Percentiles rank a stretch among this genome's conserved stretches.
Evolutionary conservation across 106 monocot genomes (phyloP).

Genomic region (Gastrodia elata): DNA sequence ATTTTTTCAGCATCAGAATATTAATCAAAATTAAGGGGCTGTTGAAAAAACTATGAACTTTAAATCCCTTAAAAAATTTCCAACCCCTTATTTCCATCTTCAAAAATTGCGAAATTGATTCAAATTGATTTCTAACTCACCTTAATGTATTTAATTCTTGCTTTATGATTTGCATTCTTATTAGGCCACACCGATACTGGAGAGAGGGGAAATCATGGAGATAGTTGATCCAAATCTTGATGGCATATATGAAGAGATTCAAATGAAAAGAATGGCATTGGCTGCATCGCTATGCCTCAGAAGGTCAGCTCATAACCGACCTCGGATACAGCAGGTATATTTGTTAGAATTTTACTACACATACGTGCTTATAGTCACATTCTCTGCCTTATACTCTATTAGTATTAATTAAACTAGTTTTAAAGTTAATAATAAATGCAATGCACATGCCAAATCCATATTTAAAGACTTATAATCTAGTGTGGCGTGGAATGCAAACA

Average conservation of each 20-base stretch:
- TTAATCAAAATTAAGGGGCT: too few species aligned
- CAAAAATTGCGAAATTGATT: neutral
- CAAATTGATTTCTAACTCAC: neutral
- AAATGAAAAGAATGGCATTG: conserved; percentile 45
- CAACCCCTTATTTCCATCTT: too few species aligned
- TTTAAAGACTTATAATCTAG: too few species aligned
- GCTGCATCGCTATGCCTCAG: conserved; percentile 64
- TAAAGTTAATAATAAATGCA: too few species aligned
- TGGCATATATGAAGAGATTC: conserved; percentile 38
- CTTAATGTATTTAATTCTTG: neutral
- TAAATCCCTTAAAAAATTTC: too few species aligned
- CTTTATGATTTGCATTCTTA: neutral
- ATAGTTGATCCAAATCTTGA: conserved; percentile 56
- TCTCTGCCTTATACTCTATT: too few species aligned
- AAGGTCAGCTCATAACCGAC: conserved; percentile 60
- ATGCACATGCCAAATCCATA: too few species aligned
- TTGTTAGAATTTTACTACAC: too few species aligned
- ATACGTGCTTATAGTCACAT: too few species aligned
- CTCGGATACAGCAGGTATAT: conserved; percentile 54
- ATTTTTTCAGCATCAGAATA: neutral
- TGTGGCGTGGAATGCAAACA: too few species aligned
- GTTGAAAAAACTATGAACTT: too few species aligned
- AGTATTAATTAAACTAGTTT: too few species aligned
- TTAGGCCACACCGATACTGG: conserved; percentile 59
- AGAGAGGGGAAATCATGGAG: conserved; percentile 41